Evolutionary conservation across 306 rosid genomes (phyloP).

Genomic region (Lathyrus tuberosus): DNA sequence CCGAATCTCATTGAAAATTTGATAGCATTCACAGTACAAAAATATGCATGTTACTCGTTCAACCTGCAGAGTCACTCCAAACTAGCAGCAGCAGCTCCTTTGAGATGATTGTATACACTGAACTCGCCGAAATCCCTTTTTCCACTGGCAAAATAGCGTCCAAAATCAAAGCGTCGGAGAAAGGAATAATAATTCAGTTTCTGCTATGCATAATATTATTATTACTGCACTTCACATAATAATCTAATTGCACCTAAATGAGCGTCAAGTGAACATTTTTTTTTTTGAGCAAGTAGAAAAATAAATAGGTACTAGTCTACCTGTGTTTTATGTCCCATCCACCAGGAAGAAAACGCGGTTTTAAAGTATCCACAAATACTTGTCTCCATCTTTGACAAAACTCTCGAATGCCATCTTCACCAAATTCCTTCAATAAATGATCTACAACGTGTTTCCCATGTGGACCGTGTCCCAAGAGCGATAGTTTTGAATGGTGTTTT

Average conservation of each 20-base stretch:
- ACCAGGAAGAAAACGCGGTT: constrained; percentile 83
- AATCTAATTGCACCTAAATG: not conserved
- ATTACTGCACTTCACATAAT: constrained; percentile 5
- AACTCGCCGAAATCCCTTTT: constrained; percentile 85
- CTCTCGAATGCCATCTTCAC: constrained; percentile 72
- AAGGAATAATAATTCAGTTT: constrained; percentile 50
- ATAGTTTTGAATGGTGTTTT: constrained; percentile 64
- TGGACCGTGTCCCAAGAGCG: constrained; percentile 93
- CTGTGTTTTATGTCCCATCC: constrained; percentile 98
- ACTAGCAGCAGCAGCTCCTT: constrained; percentile 27
- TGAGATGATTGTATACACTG: constrained; percentile 76
- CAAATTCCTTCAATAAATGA: constrained; percentile 63
- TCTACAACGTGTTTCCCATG: constrained; percentile 95
- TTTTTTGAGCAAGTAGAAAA: constrained; percentile 2
- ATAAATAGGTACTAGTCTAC: constrained; percentile 47
- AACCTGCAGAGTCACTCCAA: constrained; percentile 11
- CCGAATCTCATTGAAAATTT: not conserved
- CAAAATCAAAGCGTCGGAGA: constrained; percentile 65
- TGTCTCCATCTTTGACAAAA: constrained; percentile 97
- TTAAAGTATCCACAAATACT: constrained; percentile 76
- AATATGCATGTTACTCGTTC: constrained; percentile 15
- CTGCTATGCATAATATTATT: constrained; percentile 13
- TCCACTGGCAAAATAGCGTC: constrained; percentile 77
- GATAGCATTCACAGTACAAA: constrained; percentile 12
- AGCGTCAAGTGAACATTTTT: not conserved